A percentile compares a stretch with the other conserved stretches of the same genome.
These are phyloP conservation scores for Salix caprea DNA, from an alignment of 345 rosid species.

Conservation along the genomic window DNA sequence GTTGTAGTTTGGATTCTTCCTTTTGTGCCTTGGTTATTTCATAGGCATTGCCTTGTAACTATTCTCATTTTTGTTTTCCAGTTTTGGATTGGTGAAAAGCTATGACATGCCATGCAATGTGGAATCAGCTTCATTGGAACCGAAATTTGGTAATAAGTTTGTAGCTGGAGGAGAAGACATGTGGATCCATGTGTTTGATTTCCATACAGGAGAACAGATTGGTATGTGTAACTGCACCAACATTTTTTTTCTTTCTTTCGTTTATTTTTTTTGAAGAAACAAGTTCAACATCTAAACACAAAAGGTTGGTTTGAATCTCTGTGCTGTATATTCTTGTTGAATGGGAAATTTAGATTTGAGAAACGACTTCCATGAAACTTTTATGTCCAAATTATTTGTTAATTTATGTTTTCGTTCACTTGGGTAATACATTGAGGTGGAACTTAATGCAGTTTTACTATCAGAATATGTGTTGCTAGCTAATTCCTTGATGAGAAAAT, in stretches of 20 bases:
- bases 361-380: background rate
- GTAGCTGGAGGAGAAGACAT: slow-evolving; percentile 90
- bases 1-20: slow-evolving; percentile 22
- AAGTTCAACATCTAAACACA: background rate
- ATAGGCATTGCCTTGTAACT: background rate
- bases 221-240: slow-evolving; percentile 29
- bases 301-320: background rate
- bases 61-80: slow-evolving; percentile 21
- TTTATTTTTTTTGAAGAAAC: background rate
- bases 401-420: background rate
- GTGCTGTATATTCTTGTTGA: background rate
- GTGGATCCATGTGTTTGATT: slow-evolving; percentile 76
- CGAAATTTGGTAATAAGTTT: slow-evolving; percentile 72
- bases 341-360: background rate
- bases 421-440: background rate
- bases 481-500: background rate
- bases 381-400: too few species aligned
- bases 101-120: slow-evolving; percentile 78
- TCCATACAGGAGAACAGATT: slow-evolving; percentile 79
- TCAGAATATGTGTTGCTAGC: background rate
- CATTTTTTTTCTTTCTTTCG: background rate
- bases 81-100: slow-evolving; percentile 89
- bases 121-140: slow-evolving; percentile 81
- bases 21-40: background rate
- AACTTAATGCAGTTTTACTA: background rate